These are phyloP conservation scores for Lactifluus hygrophoroides DNA, from an alignment of 768 basidiomycete genomes.

Conservation along the genomic window DNA sequence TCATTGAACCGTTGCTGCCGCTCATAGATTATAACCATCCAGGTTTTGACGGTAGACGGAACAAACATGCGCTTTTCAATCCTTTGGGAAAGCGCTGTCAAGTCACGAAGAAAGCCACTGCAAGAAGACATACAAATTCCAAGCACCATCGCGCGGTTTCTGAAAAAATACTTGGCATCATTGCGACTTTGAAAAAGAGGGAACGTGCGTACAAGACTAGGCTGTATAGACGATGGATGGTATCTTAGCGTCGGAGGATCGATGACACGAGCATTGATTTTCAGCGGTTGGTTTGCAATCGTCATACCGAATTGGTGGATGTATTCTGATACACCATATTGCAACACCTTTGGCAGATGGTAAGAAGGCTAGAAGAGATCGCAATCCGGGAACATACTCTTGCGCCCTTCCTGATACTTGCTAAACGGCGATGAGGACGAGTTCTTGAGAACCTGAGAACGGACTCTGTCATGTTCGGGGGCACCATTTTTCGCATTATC, in stretches of 20 bases:
- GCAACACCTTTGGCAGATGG: slow-evolving; percentile 38
- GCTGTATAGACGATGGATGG: slow-evolving; percentile 45
- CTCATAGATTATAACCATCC: slow-evolving; percentile 65
- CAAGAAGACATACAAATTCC: slow-evolving; percentile 56
- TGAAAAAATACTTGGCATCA: slow-evolving; percentile 22
- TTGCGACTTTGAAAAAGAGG: not conserved
- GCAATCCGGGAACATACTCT: slow-evolving; percentile 30
- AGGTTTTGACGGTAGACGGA: slow-evolving; percentile 43
- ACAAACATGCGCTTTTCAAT: slow-evolving; percentile 62
- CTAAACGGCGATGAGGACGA: slow-evolving; percentile 48
- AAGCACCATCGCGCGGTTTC: slow-evolving; percentile 57
- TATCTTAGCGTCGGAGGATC: slow-evolving; percentile 59
- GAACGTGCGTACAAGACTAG: slow-evolving; percentile 44
- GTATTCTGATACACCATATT: slow-evolving; percentile 39
- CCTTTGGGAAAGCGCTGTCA: slow-evolving; percentile 31
- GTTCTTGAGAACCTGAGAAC: slow-evolving; percentile 62
- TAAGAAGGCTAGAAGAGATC: not conserved
- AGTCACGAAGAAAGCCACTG: not conserved
- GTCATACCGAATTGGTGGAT: slow-evolving; percentile 60
- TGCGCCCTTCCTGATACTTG: slow-evolving; percentile 45
- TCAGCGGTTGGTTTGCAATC: slow-evolving; percentile 48
- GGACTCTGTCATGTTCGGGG: slow-evolving; percentile 52
- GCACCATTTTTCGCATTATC: slow-evolving; percentile 63
- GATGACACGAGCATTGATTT: slow-evolving; percentile 53
- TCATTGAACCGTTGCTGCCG: slow-evolving; percentile 47